Conservation (phyloP, 441 rosid species). For the Gossypium schwendimanii region DNA sequence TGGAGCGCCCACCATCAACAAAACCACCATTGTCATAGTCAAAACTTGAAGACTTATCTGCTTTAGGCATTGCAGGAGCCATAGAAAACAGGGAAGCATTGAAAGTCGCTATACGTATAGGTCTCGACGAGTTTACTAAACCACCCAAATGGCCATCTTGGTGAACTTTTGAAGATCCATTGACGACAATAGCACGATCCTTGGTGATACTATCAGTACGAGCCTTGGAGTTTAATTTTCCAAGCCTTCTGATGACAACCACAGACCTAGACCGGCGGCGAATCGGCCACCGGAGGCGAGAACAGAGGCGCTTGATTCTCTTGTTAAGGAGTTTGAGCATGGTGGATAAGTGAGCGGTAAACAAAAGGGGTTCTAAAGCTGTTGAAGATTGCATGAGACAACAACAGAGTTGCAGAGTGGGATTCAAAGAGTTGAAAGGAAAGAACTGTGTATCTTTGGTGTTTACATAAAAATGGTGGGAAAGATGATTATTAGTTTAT, state of each 20-base stretch:
- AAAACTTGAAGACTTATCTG: constrained; percentile 24
- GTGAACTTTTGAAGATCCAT: constrained; percentile 34
- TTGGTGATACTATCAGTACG: background rate
- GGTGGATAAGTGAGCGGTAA: constrained; percentile 5
- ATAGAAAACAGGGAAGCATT: constrained; percentile 85
- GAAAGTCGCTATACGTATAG: constrained; percentile 67
- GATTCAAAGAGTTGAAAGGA: background rate
- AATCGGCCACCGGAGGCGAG: constrained; percentile 61
- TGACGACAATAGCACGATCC: background rate
- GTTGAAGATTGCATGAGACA: constrained; percentile 16
- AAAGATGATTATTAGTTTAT: background rate
- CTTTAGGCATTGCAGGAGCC: constrained; percentile 73
- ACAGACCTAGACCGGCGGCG: constrained; percentile 41
- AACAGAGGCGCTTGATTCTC: constrained; percentile 44
- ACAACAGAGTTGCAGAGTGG: too few relatives aligned
- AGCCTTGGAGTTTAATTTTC: constrained; percentile 26
- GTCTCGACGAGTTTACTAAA: constrained; percentile 25
- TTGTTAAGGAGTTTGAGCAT: constrained; percentile 49
- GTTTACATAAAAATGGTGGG: background rate
- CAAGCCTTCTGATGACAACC: constrained; percentile 35
- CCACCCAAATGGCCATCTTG: constrained; percentile 29
- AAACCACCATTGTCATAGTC: constrained; percentile 24
- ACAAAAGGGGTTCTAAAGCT: background rate
- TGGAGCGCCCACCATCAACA: constrained; percentile 7
- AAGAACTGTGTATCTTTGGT: background rate